A percentile compares a stretch with the other conserved stretches of the same genome.
Conservation (phyloP, 2,329 filamentous ascomycete species). For the Monilinia fructigena region DNA sequence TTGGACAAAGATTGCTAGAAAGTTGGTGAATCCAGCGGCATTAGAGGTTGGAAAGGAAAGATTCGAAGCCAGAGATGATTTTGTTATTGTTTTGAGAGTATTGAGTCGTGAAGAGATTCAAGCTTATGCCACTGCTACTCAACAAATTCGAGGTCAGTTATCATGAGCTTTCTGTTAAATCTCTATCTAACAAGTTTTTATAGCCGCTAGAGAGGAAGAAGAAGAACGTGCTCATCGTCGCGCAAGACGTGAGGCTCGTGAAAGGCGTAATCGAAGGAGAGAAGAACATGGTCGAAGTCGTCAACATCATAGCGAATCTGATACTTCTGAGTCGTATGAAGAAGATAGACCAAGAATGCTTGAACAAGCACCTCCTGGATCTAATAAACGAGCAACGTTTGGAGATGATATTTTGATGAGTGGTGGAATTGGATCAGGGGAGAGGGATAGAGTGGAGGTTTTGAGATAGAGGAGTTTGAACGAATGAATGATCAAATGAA, state of each 20-base stretch:
- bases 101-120: constrained; percentile 87
- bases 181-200: not conserved
- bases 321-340: constrained; percentile 27
- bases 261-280: constrained; percentile 36
- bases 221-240: constrained; percentile 37
- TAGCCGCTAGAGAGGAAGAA: constrained; percentile 38
- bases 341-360: constrained; percentile 34
- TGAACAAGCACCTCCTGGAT: constrained; percentile 33
- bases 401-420: constrained; percentile 36
- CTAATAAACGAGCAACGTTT: constrained; percentile 30
- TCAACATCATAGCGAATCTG: constrained; percentile 31
- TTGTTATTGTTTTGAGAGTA: constrained; percentile 88
- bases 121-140: constrained; percentile 77
- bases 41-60: constrained; percentile 83
- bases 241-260: constrained; percentile 38
- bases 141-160: constrained; percentile 71
- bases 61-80: constrained; percentile 88
- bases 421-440: constrained; percentile 30
- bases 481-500: not conserved
- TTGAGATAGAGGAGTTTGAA: constrained; percentile 2
- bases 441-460: constrained; percentile 6
- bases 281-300: constrained; percentile 26
- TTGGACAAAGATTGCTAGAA: constrained; percentile 90
- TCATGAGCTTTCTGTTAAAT: not conserved
- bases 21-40: constrained; percentile 85